Percentiles rank a stretch among this genome's conserved stretches.
Evolutionary conservation across 345 rosid species (phyloP).

Genomic region (Populus alba): DNA sequence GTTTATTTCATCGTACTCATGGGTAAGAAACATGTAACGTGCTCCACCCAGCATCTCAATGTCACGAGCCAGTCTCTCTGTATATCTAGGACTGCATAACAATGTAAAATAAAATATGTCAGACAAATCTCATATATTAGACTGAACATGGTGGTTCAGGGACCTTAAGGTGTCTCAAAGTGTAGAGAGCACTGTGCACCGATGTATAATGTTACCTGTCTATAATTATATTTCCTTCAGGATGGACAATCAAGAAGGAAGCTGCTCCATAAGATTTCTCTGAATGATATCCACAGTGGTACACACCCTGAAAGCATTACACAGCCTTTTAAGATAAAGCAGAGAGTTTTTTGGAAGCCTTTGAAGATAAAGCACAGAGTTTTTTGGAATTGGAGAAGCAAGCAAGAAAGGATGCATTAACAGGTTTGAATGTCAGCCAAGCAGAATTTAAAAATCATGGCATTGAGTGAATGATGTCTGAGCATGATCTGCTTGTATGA

Average conservation of each 20-base stretch:
- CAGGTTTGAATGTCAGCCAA: background rate
- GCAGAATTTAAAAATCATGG: background rate
- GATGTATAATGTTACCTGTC: constrained; percentile 43
- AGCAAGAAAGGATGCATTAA: constrained; percentile 1
- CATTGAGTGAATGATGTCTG: background rate
- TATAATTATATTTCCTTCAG: constrained; percentile 58
- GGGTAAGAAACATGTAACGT: constrained; percentile 59
- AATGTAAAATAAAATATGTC: constrained; percentile 2
- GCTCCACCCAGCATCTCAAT: constrained; percentile 58
- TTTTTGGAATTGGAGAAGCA: background rate
- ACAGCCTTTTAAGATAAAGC: constrained; percentile 1
- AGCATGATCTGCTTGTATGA: background rate
- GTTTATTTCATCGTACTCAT: constrained; percentile 35
- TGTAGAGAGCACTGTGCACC: background rate
- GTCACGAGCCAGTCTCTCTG: constrained; percentile 45
- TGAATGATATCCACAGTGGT: constrained; percentile 70
- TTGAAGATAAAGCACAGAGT: background rate
- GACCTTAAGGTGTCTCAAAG: background rate
- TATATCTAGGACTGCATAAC: constrained; percentile 52
- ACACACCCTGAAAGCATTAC: constrained; percentile 46
- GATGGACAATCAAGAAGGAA: constrained; percentile 51
- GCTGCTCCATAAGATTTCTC: constrained; percentile 62
- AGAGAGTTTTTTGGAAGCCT: background rate
- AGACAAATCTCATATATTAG: background rate
- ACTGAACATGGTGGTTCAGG: background rate